Conservation (phyloP, 140 eudicot genomes). For the Flaveria floridana region DNA sequence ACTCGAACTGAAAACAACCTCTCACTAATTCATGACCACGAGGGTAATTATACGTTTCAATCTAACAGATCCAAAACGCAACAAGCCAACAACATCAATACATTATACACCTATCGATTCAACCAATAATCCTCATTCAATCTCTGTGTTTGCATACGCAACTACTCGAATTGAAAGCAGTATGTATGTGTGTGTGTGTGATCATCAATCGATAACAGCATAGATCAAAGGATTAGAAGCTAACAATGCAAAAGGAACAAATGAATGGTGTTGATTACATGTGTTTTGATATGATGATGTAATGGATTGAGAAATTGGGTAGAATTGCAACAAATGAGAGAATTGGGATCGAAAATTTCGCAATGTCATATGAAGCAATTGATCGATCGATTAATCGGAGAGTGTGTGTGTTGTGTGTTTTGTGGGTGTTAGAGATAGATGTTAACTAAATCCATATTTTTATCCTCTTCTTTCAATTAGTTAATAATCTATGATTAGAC, state of each 20-base stretch:
- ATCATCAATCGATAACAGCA: neutral
- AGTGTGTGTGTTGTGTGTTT: too few species aligned
- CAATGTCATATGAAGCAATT: constrained; percentile 22
- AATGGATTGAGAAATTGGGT: constrained; percentile 11
- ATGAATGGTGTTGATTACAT: constrained; percentile 10
- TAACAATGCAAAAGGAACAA: neutral
- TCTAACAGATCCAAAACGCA: constrained; percentile 30
- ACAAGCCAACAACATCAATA: neutral
- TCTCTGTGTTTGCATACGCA: neutral
- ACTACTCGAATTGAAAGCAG: constrained; percentile 1
- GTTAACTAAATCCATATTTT: constrained; percentile 13
- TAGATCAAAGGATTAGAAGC: constrained; percentile 24
- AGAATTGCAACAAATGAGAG: constrained; percentile 21
- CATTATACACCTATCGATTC: neutral
- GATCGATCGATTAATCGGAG: neutral
- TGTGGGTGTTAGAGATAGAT: neutral
- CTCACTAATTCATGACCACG: constrained; percentile 4
- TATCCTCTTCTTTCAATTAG: neutral
- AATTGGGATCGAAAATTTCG: constrained; percentile 31
- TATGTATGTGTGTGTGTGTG: neutral
- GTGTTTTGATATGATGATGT: neutral
- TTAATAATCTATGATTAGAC: neutral
- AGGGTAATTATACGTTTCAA: neutral
- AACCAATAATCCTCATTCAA: neutral
- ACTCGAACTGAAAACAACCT: neutral